Percentiles rank a stretch among this genome's conserved stretches.
Evolutionary conservation across 2,329 filamentous ascomycete genomes (phyloP).

Genomic region (Fusarium sp.): DNA sequence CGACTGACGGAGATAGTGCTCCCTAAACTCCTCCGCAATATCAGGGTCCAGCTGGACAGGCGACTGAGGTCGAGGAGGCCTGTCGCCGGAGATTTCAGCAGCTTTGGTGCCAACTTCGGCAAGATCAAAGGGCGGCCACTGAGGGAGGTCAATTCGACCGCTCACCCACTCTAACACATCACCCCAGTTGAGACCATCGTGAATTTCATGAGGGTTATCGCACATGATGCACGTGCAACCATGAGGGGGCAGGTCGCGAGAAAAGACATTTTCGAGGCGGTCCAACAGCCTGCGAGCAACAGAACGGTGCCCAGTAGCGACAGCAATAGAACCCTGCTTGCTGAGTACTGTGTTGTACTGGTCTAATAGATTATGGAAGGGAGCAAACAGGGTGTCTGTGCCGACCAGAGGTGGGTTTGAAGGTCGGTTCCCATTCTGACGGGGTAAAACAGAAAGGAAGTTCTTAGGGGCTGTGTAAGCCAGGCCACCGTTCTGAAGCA

Average conservation of each 20-base stretch:
- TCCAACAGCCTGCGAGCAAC: slow-evolving; percentile 92
- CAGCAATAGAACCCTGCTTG: slow-evolving; percentile 89
- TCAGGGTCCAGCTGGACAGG: slow-evolving; percentile 87
- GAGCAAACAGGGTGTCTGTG: slow-evolving; percentile 80
- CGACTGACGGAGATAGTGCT: slow-evolving; percentile 90
- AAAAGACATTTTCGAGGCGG: slow-evolving; percentile 92
- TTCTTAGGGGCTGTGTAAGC: slow-evolving; percentile 75
- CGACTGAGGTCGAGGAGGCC: slow-evolving; percentile 65
- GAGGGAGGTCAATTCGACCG: slow-evolving; percentile 84
- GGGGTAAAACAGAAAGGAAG: slow-evolving; percentile 73
- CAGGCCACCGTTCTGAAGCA: slow-evolving; percentile 88
- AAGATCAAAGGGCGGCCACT: slow-evolving; percentile 89
- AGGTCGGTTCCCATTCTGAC: slow-evolving; percentile 64
- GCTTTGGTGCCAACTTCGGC: slow-evolving; percentile 69
- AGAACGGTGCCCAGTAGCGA: slow-evolving; percentile 93
- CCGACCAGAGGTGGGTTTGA: slow-evolving; percentile 73
- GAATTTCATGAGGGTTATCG: slow-evolving; percentile 67
- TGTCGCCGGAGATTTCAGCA: slow-evolving; percentile 68
- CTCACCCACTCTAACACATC: slow-evolving; percentile 94
- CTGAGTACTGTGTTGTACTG: slow-evolving; percentile 85
- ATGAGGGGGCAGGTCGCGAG: slow-evolving; percentile 86
- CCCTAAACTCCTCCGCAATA: slow-evolving; percentile 90
- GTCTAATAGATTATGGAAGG: slow-evolving; percentile 83
- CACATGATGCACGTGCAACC: slow-evolving; percentile 91
- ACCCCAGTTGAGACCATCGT: slow-evolving; percentile 87